Percentiles rank a stretch among this genome's conserved stretches.
Conservation (phyloP, 805 yeast genomes). For the Kluyveromyces lactis region DNA sequence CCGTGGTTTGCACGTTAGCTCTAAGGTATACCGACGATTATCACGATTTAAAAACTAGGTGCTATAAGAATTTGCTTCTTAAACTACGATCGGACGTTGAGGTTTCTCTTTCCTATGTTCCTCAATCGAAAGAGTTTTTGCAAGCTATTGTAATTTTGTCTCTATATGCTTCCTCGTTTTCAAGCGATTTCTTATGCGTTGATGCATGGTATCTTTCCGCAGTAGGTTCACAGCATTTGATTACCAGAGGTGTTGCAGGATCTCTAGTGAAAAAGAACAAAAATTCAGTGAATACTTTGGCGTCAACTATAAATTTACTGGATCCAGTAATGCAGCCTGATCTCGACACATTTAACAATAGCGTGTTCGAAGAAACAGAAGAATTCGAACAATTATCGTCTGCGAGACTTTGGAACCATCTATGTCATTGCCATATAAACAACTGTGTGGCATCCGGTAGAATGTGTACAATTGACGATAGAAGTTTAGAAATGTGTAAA, state of each 20-base stretch:
- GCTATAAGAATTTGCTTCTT: slow-evolving; percentile 37
- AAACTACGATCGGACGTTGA: slow-evolving; percentile 45
- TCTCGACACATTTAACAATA: neutral
- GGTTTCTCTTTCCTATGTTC: slow-evolving; percentile 33
- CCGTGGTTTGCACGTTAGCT: slow-evolving; percentile 57
- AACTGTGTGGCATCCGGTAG: slow-evolving; percentile 60
- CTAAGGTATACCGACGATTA: slow-evolving; percentile 37
- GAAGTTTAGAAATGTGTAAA: slow-evolving; percentile 50
- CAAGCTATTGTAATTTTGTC: slow-evolving; percentile 62
- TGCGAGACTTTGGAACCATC: slow-evolving; percentile 63
- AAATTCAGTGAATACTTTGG: neutral
- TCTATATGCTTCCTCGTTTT: slow-evolving; percentile 54
- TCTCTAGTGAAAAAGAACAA: slow-evolving; percentile 7
- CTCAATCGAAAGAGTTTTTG: slow-evolving; percentile 48
- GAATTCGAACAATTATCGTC: slow-evolving; percentile 44
- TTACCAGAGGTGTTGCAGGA: slow-evolving; percentile 38
- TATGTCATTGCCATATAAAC: slow-evolving; percentile 59
- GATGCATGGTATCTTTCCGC: slow-evolving; percentile 70
- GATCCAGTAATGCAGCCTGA: slow-evolving; percentile 3
- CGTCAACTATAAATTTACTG: neutral
- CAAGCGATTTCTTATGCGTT: slow-evolving; percentile 42
- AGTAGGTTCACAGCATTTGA: slow-evolving; percentile 53
- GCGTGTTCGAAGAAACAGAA: slow-evolving; percentile 30
- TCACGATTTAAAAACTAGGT: slow-evolving; percentile 30
- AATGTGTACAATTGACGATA: slow-evolving; percentile 51